Percentiles rank a stretch among this genome's conserved stretches.
phyloP scores from a whole-genome alignment of 805 yeast genomes.

The Schwanniomyces yamadae region DNA sequence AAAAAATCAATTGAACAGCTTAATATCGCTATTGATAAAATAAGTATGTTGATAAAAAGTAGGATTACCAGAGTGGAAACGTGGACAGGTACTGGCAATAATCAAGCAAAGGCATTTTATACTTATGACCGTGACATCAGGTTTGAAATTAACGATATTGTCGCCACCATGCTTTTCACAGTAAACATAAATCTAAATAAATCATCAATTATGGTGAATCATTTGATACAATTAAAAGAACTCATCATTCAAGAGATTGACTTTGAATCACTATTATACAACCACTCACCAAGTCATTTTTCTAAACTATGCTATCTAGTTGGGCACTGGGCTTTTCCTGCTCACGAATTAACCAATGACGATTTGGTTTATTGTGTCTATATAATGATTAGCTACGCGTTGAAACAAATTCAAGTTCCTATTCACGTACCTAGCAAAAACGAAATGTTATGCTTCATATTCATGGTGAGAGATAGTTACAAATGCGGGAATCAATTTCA shows the following conservation, averaged over 20 bases:
- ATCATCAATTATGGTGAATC: conserved; percentile 19
- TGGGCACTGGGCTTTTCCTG: conserved; percentile 68
- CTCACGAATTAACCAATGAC: conserved; percentile 62
- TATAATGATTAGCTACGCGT: conserved; percentile 50
- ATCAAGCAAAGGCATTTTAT: conserved; percentile 19
- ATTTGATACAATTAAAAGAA: conserved; percentile 22
- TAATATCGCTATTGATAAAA: conserved; percentile 19
- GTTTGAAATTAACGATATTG: conserved; percentile 18
- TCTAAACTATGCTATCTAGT: conserved; percentile 39
- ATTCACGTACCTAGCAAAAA: conserved; percentile 29
- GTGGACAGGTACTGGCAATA: conserved; percentile 41
- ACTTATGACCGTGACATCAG: conserved; percentile 2
- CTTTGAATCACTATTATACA: conserved; percentile 26
- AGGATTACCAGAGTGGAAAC: conserved; percentile 41
- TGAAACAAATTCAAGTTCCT: conserved; percentile 20
- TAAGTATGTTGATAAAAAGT: conserved; percentile 24
- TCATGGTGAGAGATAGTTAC: conserved; percentile 74
- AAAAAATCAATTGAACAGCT: conserved; percentile 2
- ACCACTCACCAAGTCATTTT: conserved; percentile 23
- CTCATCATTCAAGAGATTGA: conserved; percentile 28
- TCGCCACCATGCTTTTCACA: conserved; percentile 37
- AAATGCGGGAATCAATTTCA: conserved; percentile 88
- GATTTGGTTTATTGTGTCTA: conserved; percentile 64
- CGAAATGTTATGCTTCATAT: conserved; percentile 56
- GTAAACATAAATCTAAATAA: conserved; percentile 26